Conservation (phyloP, 129 eudicot genomes). For the Saposhnikovia divaricata region DNA sequence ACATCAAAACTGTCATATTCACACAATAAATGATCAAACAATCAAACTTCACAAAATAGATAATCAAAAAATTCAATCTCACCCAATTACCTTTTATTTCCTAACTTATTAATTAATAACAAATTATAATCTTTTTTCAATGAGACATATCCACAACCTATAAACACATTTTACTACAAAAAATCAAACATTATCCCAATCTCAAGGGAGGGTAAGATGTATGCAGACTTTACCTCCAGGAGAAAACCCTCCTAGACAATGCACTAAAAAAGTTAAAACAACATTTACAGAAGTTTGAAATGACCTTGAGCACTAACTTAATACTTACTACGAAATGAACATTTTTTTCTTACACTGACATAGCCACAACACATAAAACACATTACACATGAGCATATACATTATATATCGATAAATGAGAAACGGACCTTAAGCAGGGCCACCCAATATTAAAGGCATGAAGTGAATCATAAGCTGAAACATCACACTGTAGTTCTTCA, state of each 20-base stretch:
- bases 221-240: background rate
- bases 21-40: background rate
- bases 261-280: background rate
- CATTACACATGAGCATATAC: background rate
- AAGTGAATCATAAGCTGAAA: conserved; percentile 87
- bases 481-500: conserved; percentile 94
- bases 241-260: background rate
- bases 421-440: conserved; percentile 81
- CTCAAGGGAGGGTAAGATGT: too few species aligned
- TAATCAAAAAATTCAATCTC: background rate
- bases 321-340: background rate
- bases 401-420: background rate
- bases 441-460: conserved; percentile 91
- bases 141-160: background rate
- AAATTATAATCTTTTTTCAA: background rate
- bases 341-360: background rate
- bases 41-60: background rate
- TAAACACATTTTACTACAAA: background rate
- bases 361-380: background rate
- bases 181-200: background rate
- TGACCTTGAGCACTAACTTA: background rate
- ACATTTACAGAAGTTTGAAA: background rate
- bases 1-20: conserved; percentile 62
- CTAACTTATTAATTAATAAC: background rate
- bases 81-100: background rate